Evolutionary conservation across 2,329 filamentous ascomycete species (phyloP).

Genomic region (Phialophora tarda): DNA sequence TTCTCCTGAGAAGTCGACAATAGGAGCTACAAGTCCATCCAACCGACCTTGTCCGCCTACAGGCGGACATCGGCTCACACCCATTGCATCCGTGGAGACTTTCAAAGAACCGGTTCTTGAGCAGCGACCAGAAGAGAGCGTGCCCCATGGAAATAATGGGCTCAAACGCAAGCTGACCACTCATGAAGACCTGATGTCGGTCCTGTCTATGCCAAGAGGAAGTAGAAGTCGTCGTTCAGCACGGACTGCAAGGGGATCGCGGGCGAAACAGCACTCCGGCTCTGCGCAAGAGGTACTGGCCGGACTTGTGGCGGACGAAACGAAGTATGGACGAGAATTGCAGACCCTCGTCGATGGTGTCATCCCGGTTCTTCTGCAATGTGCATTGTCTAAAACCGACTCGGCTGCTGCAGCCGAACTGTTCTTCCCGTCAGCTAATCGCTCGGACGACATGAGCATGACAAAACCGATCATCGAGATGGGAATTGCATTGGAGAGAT

Average conservation of each 20-base stretch:
- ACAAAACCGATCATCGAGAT: conserved; percentile 91
- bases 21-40: conserved; percentile 21
- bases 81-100: conserved; percentile 64
- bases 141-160: conserved; percentile 52
- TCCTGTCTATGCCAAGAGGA: conserved; percentile 71
- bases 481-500: conserved; percentile 84
- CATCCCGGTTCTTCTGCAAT: conserved; percentile 86
- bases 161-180: conserved; percentile 81
- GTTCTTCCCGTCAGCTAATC: conserved; percentile 64
- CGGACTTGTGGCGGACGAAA: conserved; percentile 82
- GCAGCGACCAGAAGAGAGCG: conserved; percentile 17
- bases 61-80: conserved; percentile 61
- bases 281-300: conserved; percentile 75
- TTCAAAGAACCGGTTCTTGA: conserved; percentile 45
- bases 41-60: conserved; percentile 58
- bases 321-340: conserved; percentile 86
- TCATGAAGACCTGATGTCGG: conserved; percentile 91
- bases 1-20: background rate
- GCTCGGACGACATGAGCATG: conserved; percentile 65
- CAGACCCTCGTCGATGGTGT: conserved; percentile 94
- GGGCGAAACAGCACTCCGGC: conserved; percentile 58
- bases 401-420: conserved; percentile 68
- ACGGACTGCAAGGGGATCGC: conserved; percentile 76
- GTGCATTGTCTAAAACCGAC: conserved; percentile 76
- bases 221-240: conserved; percentile 75